Percentiles rank a stretch among this genome's conserved stretches.
These are phyloP conservation scores for Waltergamsia citrina DNA, from an alignment of 2,329 filamentous ascomycete genomes.

Conservation along the genomic window DNA sequence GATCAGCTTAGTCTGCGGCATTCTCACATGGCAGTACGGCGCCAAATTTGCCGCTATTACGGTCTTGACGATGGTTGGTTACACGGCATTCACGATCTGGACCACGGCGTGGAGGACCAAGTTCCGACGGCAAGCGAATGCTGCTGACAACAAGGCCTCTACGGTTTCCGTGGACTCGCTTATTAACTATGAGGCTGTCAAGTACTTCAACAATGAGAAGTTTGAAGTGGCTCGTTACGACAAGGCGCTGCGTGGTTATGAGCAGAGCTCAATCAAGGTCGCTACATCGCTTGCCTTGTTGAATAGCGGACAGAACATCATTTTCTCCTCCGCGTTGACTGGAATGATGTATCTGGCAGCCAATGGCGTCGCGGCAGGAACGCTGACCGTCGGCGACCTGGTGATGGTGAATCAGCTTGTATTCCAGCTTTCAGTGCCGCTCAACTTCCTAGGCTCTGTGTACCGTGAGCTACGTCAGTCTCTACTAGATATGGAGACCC, in stretches of 20 bases:
- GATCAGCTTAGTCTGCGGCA: constrained; percentile 91
- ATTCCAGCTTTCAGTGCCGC: constrained; percentile 90
- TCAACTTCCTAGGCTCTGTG: constrained; percentile 97
- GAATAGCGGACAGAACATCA: constrained; percentile 93
- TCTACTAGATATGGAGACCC: constrained; percentile 93
- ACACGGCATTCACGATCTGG: constrained; percentile 92
- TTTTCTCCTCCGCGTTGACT: constrained; percentile 88
- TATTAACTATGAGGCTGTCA: constrained; percentile 98
- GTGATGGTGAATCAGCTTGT: constrained; percentile 99
- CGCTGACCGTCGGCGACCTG: constrained; percentile 84
- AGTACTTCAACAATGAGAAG: constrained; percentile 98
- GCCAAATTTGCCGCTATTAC: constrained; percentile 88
- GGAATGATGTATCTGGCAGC: constrained; percentile 98
- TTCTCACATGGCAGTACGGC: constrained; percentile 93
- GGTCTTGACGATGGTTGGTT: constrained; percentile 80
- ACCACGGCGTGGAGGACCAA: constrained; percentile 97
- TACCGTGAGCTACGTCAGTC: constrained; percentile 94
- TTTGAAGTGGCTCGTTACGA: constrained; percentile 91
- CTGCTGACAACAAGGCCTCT: constrained; percentile 89
- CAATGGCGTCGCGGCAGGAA: constrained; percentile 73
- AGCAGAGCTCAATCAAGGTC: constrained; percentile 93
- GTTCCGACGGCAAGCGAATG: constrained; percentile 90
- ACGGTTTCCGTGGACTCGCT: constrained; percentile 93
- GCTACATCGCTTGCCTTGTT: constrained; percentile 87
- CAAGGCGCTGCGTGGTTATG: constrained; percentile 73